These are phyloP conservation scores for Trichoderma sp. DNA, from an alignment of 2,329 filamentous ascomycete species.

Conservation along the genomic window DNA sequence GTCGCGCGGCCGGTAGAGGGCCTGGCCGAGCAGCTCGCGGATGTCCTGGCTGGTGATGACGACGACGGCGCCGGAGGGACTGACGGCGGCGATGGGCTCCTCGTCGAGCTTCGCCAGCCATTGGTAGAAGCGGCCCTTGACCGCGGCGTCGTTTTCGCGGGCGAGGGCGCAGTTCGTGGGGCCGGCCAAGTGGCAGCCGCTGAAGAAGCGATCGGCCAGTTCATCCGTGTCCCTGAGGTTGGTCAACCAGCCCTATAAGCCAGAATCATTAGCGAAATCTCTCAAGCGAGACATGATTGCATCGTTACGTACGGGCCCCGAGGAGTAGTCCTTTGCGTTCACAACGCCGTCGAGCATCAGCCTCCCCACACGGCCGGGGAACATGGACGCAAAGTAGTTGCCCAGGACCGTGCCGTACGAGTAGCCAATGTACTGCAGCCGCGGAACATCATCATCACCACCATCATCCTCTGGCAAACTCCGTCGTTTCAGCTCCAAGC, in stretches of 20 bases:
- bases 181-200: neutral
- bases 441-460: neutral
- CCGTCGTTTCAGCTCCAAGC: neutral
- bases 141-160: neutral
- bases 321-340: conserved; percentile 41
- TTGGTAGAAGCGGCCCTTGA: neutral
- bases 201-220: neutral
- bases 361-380: conserved; percentile 41
- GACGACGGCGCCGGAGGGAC: conserved; percentile 28
- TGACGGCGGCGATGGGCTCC: neutral
- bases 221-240: neutral
- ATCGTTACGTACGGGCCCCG: conserved; percentile 11
- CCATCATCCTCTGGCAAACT: neutral
- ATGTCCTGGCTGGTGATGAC: conserved; percentile 39
- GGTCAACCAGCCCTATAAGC: neutral
- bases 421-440: conserved; percentile 52
- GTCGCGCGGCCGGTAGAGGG: neutral
- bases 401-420: conserved; percentile 47
- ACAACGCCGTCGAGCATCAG: conserved; percentile 45
- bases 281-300: neutral
- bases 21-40: neutral
- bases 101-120: neutral
- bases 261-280: neutral
- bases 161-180: neutral
- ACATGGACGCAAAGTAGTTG: conserved; percentile 41